Base-by-base conservation (phyloP, 805 yeast genomes). In the Saturnispora diversa region DNA sequence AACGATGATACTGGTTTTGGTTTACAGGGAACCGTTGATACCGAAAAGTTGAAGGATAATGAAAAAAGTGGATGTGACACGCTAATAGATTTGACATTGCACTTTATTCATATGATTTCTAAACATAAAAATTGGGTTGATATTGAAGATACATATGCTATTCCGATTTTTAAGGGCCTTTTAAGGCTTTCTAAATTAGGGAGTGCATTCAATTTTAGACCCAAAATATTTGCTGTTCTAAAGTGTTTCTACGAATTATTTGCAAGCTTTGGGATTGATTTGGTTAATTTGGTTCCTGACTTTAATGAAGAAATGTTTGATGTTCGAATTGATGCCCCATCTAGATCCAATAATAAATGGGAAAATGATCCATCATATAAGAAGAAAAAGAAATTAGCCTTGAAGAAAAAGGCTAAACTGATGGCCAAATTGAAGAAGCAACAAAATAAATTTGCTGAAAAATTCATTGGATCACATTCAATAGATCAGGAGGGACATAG, bases 341-440 rank as follows among this genome's bases (percentile, higher is more conserved):
- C 37, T 8, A 39, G 35, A 32, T 34, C 25, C 22, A 44, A 43
- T 2, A 44, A 39, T 5, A 38, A 39, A n/a, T 26, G 44, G 13
- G 40, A 31, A 1, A 61, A 58, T 28, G 66, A 63, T 10, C 35
- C 48, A 8, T 80, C 72, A 24, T 58, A 64, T 22, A 81, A 75
- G 27, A 68, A 67, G 43, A 85, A 80, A 63, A 84, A 80, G 57
- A 65, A 72, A 30, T 49, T 73, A 6, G 96, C 95, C 0, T 75
- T 75, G 49, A 78, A 72, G 44, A 75, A 88, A 48, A 81, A 77
- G 50, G 73, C 71, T 1, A 80, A 77, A 50, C 68, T 88, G 24
- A 59, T 90, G 70, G 90, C 82, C 1, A 84, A 80, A 44, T 74
- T 90, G 54, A 83, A 80, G 48, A 75, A 73, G 47, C 94, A 86